Percentiles rank a stretch among this genome's conserved stretches.
These are phyloP conservation scores for Pisolithus thermaeus DNA, from an alignment of 1,284 basidiomycete genomes.

Conservation along the genomic window DNA sequence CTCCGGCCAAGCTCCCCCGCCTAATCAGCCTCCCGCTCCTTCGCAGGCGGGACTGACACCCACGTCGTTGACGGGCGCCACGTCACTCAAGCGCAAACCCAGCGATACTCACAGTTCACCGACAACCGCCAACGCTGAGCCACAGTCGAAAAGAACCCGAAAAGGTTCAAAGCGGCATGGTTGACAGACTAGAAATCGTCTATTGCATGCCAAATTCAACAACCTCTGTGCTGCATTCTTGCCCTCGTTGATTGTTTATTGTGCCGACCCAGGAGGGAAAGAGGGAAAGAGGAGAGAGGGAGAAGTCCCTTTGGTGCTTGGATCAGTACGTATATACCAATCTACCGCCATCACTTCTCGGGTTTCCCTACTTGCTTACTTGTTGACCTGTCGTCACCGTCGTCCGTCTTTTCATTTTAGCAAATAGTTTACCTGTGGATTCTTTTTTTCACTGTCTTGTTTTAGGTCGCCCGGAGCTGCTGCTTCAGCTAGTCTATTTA, in stretches of 20 bases:
- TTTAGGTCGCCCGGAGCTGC: constrained; percentile 12
- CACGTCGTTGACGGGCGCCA: constrained; percentile 42
- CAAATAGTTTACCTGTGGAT: constrained; percentile 21
- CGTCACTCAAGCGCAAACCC: constrained; percentile 63
- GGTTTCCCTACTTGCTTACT: constrained; percentile 13
- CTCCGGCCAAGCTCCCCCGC: constrained; percentile 37
- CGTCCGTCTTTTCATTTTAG: constrained; percentile 6
- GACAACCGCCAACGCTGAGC: constrained; percentile 40
- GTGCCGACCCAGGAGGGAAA: constrained; percentile 7
- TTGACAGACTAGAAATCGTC: constrained; percentile 16
- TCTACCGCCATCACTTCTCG: constrained; percentile 10
- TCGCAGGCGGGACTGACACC: constrained; percentile 40
- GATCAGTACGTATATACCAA: constrained; percentile 26
- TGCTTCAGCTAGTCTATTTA: constrained; percentile 28
- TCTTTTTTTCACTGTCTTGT: constrained; percentile 30
- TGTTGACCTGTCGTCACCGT: constrained; percentile 7
- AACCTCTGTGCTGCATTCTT: constrained; percentile 8
- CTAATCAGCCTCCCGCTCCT: constrained; percentile 34
- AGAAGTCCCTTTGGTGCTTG: constrained; percentile 5
- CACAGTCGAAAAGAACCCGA: constrained; percentile 46
- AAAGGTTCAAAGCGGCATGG: constrained; percentile 32
- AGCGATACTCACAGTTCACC: constrained; percentile 45
- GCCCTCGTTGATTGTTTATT: constrained; percentile 19
- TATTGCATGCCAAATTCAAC: constrained; percentile 10
- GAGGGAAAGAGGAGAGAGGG: too few relatives aligned